Base-by-base conservation (phyloP, 805 yeast genomes). In the Pichia thaimueangensis region DNA sequence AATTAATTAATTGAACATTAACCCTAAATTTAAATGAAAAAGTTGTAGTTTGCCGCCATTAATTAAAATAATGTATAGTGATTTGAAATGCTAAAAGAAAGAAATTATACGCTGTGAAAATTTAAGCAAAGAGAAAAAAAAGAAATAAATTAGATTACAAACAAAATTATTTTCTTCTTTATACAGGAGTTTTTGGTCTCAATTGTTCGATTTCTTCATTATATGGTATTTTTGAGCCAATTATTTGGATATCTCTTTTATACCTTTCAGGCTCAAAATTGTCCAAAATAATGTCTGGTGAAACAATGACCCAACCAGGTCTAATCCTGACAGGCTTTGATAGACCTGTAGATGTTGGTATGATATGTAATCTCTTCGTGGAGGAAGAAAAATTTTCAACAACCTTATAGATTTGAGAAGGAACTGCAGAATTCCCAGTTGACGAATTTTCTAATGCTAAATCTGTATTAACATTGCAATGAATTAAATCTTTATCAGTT, bases 381-480 rank as follows among this genome's bases (percentile, higher is more conserved):
- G 93, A 83, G 43, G 82, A 80, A 19, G 93, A 78, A 57, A 89
- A 91, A 63, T 89, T 89, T 60, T 89, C 97, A 5, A 94, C 86
- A 21, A 89, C 81, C 51, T 70, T 71, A 63, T 89, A 89, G 35
- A 89, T 73, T 32, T 82, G 76, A 30, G 79, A 75, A 2, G 97
- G 97, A 2, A 80, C 82, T 6, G 79, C 70, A 7, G 70, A 63
- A 37, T 70, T 69, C 15, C 52, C 57, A 13, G 68, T 59, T 3
- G 50, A 45, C 25, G 54, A 58, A 55, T 69, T 67, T 56, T 87
- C 95, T 47, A 89, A 73, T 47, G 80, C 80, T 39, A 89, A 69
- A 62, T 89, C 97, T 0, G 96, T 88, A 55, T 89, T 95, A 30
- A 89, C 78, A 56, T 89, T 89, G 64, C 97, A 91, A 59, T 89